phyloP scores from a whole-genome alignment of 2,329 filamentous ascomycete species.

The Colletotrichum destructivum region DNA sequence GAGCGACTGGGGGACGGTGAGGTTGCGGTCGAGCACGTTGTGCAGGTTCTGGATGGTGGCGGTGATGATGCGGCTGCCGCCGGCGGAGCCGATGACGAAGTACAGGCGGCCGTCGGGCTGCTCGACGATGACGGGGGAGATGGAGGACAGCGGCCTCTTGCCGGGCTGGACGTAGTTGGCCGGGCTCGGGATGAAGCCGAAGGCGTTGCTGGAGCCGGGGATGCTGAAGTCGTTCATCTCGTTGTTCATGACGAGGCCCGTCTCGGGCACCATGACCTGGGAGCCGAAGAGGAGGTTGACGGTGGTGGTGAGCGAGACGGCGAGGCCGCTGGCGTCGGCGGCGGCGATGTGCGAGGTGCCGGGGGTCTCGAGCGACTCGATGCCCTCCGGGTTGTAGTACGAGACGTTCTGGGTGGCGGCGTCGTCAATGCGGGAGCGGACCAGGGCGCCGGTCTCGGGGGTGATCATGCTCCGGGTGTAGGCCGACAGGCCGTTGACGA shows the following conservation, averaged over 20 bases:
- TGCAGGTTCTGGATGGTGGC: conserved; percentile 84
- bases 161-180: conserved; percentile 83
- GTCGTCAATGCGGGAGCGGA: conserved; percentile 63
- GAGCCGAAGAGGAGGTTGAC: conserved; percentile 87
- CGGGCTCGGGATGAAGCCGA: conserved; percentile 82
- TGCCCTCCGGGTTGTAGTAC: conserved; percentile 61
- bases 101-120: conserved; percentile 77
- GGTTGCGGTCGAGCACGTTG: conserved; percentile 77
- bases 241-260: conserved; percentile 81
- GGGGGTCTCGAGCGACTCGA: conserved; percentile 70
- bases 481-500: conserved; percentile 72
- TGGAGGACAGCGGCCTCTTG: conserved; percentile 85
- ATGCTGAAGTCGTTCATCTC: conserved; percentile 83
- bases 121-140: conserved; percentile 84
- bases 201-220: conserved; percentile 78
- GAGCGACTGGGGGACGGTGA: conserved; percentile 76
- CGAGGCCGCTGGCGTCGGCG: conserved; percentile 78
- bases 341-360: conserved; percentile 79
- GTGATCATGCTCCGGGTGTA: conserved; percentile 77
- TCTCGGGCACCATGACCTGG: conserved; percentile 83
- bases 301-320: conserved; percentile 84
- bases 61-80: conserved; percentile 88
- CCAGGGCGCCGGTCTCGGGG: conserved; percentile 68
- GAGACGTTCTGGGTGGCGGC: conserved; percentile 55
- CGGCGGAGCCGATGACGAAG: conserved; percentile 82